Evolutionary conservation across 345 rosid species (phyloP).

Genomic region (Eucalyptus guilfoylei): DNA sequence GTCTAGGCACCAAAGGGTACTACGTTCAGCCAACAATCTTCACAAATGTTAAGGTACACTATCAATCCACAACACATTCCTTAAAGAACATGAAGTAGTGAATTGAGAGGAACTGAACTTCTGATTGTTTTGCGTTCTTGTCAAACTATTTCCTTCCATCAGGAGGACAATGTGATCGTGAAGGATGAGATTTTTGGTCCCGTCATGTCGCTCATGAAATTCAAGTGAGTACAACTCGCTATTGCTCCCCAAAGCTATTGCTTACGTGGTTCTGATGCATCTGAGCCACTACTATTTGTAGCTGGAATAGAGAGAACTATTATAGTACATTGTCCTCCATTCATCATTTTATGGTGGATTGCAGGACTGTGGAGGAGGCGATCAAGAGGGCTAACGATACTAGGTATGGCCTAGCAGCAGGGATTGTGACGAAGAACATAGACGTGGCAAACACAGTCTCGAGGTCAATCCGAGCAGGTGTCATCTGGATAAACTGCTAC

Average conservation of each 20-base stretch:
- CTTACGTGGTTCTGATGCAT: not conserved
- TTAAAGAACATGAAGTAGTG: not conserved
- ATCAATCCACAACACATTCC: not conserved
- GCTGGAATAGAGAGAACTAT: not conserved
- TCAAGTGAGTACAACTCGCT: conserved; percentile 27
- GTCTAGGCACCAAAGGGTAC: conserved; percentile 38
- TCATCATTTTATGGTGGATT: not conserved
- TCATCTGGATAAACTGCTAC: conserved; percentile 67
- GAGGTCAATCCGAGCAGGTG: conserved; percentile 54
- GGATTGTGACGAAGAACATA: conserved; percentile 49
- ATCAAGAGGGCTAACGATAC: conserved; percentile 53
- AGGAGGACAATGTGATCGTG: conserved; percentile 67
- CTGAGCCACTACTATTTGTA: not conserved
- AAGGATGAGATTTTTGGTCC: conserved; percentile 82
- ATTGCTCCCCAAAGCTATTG: not conserved
- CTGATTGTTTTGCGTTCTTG: not conserved
- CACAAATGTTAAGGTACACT: conserved; percentile 45
- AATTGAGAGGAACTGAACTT: not conserved
- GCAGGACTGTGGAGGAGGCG: conserved; percentile 61
- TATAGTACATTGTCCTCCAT: not conserved
- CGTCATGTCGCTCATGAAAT: conserved; percentile 59
- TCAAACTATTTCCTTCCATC: not conserved
- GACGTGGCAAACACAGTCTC: conserved; percentile 57
- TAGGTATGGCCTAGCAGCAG: conserved; percentile 70
- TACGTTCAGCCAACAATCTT: conserved; percentile 63